A percentile compares a stretch with the other conserved stretches of the same genome.
Evolutionary conservation across 768 basidiomycete genomes (phyloP).

Genomic region (Termitomyces sp.): DNA sequence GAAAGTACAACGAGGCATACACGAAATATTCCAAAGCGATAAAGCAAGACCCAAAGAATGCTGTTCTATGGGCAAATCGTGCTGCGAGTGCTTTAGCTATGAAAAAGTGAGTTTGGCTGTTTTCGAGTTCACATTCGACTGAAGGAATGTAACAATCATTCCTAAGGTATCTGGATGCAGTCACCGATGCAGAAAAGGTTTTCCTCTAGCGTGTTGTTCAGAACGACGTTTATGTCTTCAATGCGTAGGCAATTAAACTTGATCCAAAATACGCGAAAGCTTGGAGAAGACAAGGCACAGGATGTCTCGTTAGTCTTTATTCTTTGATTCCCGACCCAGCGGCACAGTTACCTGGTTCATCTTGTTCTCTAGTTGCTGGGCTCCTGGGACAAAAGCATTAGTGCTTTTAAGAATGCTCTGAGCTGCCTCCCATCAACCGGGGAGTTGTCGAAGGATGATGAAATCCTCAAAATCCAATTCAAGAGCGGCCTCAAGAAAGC

Average conservation of each 20-base stretch:
- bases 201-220: not conserved
- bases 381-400: conserved; percentile 13
- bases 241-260: conserved; percentile 30
- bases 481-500: conserved; percentile 24
- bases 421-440: conserved; percentile 24
- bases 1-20: conserved; percentile 31
- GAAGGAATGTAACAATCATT: not conserved
- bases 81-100: conserved; percentile 36
- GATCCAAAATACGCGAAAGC: conserved; percentile 40
- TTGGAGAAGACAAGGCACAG: conserved; percentile 37
- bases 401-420: conserved; percentile 30
- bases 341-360: not conserved
- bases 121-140: not conserved
- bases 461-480: conserved; percentile 33
- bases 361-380: conserved; percentile 19
- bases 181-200: conserved; percentile 28
- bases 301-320: conserved; percentile 20
- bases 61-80: conserved; percentile 42
- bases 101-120: conserved; percentile 25
- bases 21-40: conserved; percentile 41
- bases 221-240: not conserved
- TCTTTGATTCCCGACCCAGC: not conserved
- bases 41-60: conserved; percentile 32
- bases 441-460: conserved; percentile 25
- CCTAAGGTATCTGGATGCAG: conserved; percentile 28